phyloP scores from a whole-genome alignment of 495 filamentous ascomycete species.

The Aspergillus sparsus region DNA sequence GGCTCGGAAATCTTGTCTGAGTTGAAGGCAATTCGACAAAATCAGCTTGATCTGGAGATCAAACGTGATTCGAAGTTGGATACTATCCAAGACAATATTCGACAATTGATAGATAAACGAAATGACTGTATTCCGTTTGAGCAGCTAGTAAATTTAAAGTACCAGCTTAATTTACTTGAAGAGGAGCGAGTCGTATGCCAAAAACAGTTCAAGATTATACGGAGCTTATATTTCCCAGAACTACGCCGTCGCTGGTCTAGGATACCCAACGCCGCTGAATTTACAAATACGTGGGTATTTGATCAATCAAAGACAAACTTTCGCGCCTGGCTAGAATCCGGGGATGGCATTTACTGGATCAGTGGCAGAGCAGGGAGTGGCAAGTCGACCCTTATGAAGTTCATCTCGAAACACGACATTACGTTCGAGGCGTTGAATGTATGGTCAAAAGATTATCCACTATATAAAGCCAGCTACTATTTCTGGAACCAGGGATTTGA shows the following conservation, averaged over 20 bases:
- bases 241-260: not conserved
- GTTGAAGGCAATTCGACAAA: too few species aligned
- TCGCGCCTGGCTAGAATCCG: not conserved
- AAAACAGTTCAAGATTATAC: not conserved
- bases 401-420: constrained; percentile 20
- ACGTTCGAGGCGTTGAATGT: constrained; percentile 9
- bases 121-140: too few species aligned
- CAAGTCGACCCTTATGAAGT: constrained; percentile 50
- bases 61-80: too few species aligned
- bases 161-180: too few species aligned
- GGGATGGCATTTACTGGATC: constrained; percentile 39
- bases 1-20: too few species aligned
- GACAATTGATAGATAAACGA: too few species aligned
- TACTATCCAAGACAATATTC: too few species aligned
- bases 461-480: constrained; percentile 32
- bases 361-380: constrained; percentile 46
- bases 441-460: constrained; percentile 21
- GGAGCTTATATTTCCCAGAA: not conserved
- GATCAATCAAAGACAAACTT: not conserved
- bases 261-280: not conserved
- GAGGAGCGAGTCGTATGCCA: not conserved
- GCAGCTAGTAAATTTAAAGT: too few species aligned
- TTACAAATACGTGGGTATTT: not conserved
- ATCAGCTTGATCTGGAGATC: too few species aligned
- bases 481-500: constrained; percentile 30